Evolutionary conservation across 2,329 filamentous ascomycete species (phyloP).

Genomic region (Ceratocystis colombiana): DNA sequence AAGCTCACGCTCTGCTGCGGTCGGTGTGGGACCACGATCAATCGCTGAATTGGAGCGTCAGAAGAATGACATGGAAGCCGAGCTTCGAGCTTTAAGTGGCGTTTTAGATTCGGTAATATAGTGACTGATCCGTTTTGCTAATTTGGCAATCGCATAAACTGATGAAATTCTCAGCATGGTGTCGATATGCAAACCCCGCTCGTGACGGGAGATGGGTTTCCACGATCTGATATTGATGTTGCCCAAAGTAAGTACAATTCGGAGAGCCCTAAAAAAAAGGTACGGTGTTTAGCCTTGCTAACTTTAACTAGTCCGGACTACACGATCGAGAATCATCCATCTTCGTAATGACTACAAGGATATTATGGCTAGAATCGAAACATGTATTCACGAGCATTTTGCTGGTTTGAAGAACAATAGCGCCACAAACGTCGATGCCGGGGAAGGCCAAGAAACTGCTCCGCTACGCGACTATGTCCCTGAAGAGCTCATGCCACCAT

Average conservation of each 20-base stretch:
- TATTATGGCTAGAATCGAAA: slow-evolving; percentile 74
- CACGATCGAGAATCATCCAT: slow-evolving; percentile 75
- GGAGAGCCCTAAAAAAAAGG: background rate
- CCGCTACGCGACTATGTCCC: slow-evolving; percentile 23
- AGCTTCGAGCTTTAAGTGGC: slow-evolving; percentile 71
- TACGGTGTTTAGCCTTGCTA: background rate
- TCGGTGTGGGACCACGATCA: slow-evolving; percentile 53
- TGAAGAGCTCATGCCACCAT: slow-evolving; percentile 40
- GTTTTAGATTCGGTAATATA: slow-evolving; percentile 71
- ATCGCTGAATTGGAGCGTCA: slow-evolving; percentile 71
- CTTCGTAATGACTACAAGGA: slow-evolving; percentile 89
- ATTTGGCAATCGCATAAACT: background rate
- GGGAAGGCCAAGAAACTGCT: background rate
- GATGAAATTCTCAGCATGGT: slow-evolving; percentile 53
- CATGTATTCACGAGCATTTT: slow-evolving; percentile 80
- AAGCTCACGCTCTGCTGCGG: slow-evolving; percentile 50
- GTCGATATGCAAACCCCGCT: slow-evolving; percentile 87
- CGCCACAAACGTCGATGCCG: background rate
- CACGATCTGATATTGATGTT: slow-evolving; percentile 85
- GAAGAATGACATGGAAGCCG: slow-evolving; percentile 75
- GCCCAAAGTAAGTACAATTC: slow-evolving; percentile 62
- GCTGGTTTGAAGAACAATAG: slow-evolving; percentile 36
- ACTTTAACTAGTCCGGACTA: slow-evolving; percentile 61
- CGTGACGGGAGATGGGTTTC: slow-evolving; percentile 81
- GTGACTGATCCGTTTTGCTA: slow-evolving; percentile 16